These are phyloP conservation scores for Vicia villosa DNA, from an alignment of 306 rosid species.

Conservation along the genomic window DNA sequence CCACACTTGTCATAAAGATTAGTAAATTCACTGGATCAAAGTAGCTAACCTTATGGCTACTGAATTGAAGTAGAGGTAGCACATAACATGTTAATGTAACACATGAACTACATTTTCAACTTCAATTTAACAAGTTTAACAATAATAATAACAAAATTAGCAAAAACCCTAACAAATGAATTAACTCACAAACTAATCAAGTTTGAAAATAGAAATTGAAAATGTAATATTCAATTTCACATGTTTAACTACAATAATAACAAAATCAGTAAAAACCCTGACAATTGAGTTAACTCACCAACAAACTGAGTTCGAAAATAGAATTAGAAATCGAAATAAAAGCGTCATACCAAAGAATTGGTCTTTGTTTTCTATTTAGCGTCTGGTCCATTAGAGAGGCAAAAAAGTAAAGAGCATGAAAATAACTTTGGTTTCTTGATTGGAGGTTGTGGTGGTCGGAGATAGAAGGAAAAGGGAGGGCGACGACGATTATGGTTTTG, in stretches of 20 bases:
- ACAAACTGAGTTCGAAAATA: conserved; percentile 16
- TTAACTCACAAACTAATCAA: conserved; percentile 24
- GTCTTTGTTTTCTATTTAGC: no score
- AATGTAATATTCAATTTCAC: conserved; percentile 49
- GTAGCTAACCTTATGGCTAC: conserved; percentile 89
- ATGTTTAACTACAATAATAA: conserved; percentile 32
- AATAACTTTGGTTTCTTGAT: no score
- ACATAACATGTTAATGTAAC: conserved; percentile 78
- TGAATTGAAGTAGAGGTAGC: conserved; percentile 59
- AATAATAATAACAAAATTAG: conserved; percentile 18
- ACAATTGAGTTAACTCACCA: conserved; percentile 28
- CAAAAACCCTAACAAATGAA: conserved; percentile 49
- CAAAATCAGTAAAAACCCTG: conserved; percentile 47
- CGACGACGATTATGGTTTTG: no score
- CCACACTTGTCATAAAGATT: conserved; percentile 91
- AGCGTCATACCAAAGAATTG: background rate
- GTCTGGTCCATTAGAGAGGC: no score
- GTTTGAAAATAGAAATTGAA: conserved; percentile 11
- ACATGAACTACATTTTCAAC: conserved; percentile 65
- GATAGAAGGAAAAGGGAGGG: no score
- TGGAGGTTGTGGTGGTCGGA: no score
- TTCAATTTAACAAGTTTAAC: conserved; percentile 43
- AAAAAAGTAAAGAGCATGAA: no score
- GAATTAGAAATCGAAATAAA: conserved; percentile 21
- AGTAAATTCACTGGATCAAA: conserved; percentile 90